phyloP scores from a whole-genome alignment of 495 filamentous ascomycete species.

The Annulohypoxylon moriforme region DNA sequence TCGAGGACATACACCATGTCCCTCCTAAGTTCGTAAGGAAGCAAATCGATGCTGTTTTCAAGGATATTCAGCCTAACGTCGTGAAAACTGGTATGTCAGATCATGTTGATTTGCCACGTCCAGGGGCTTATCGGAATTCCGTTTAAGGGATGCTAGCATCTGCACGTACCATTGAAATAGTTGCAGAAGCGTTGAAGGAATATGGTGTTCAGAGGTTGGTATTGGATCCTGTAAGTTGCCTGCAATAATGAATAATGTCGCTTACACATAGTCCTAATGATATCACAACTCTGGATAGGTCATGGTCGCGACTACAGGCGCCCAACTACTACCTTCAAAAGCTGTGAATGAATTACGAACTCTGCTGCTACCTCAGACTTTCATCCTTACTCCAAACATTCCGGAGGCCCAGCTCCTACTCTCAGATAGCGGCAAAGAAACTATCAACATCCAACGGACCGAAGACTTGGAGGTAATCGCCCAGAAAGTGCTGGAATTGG shows the following conservation, averaged over 20 bases:
- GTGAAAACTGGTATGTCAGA: slow-evolving; percentile 82
- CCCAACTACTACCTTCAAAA: slow-evolving; percentile 75
- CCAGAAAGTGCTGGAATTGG: slow-evolving; percentile 70
- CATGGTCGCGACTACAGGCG: slow-evolving; percentile 90
- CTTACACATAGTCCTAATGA: slow-evolving; percentile 10
- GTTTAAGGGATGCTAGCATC: slow-evolving; percentile 89
- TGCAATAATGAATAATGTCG: background rate
- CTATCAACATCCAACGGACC: slow-evolving; percentile 63
- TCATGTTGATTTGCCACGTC: background rate
- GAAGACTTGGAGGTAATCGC: slow-evolving; percentile 76
- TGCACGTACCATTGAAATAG: slow-evolving; percentile 76
- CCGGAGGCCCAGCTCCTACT: slow-evolving; percentile 86
- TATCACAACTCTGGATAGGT: slow-evolving; percentile 64
- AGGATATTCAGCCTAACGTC: slow-evolving; percentile 87
- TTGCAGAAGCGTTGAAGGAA: slow-evolving; percentile 72
- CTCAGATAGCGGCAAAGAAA: slow-evolving; percentile 63
- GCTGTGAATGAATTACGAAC: slow-evolving; percentile 74
- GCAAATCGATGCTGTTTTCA: slow-evolving; percentile 84
- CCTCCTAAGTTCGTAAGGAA: slow-evolving; percentile 82
- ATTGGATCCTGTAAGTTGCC: slow-evolving; percentile 78
- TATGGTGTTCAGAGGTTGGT: slow-evolving; percentile 73
- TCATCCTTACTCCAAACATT: slow-evolving; percentile 89
- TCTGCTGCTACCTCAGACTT: slow-evolving; percentile 78
- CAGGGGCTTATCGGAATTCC: slow-evolving; percentile 15
- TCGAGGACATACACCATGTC: slow-evolving; percentile 81